Base-by-base conservation (phyloP, 179 eudicot genomes). In the Sideroxylon spinosum region DNA sequence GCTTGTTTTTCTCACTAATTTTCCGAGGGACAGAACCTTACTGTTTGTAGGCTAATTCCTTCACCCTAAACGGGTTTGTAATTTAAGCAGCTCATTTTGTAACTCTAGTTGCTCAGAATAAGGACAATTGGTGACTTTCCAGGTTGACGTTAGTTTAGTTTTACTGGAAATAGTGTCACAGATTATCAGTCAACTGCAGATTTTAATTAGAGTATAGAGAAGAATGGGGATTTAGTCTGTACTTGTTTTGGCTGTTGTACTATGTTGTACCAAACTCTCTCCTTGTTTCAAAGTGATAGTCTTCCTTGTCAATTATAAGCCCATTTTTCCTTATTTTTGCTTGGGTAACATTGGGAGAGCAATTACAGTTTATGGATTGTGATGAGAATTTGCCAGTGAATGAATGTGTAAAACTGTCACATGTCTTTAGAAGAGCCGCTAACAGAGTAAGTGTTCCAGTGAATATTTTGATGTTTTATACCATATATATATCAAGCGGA, bases 101-200 rank as follows among this genome's bases (percentile, higher is more conserved):
- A 44, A 20, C 37, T 46, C 2, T 78, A 77, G 75, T 44, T 17
- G 75, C 49, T 66, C 7, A 49, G 52, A 78, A 77, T 56, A 78
- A 78, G 37, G 46, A 52, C 19, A 66, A 56, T 6, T 17, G 48
- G 61, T 7, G 49, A 26, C 8, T 55, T 28, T 73, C 19, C 53
- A 14, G 48, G 9, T 5, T 62, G 63, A 46, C n/a, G 20, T 4
- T 55, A 16, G 46, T 0, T n/a, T n/a, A n/a, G n/a, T 55, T 4
- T 32, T 32, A 53, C 25, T 62, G 53, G 66, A 20, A 74, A 59
- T 57, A 32, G 76, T 22, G 53, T 53, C 28, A 52, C 53, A 37
- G 44, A 37, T 37, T 37, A 37, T 37, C 4, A 37, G 44, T 37
- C 4, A 3, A 37, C 44, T 37, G 3, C 3, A 29, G 37, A 29